Conservation (phyloP, 140 eudicot genomes). For the Ambrosia hybrid region DNA sequence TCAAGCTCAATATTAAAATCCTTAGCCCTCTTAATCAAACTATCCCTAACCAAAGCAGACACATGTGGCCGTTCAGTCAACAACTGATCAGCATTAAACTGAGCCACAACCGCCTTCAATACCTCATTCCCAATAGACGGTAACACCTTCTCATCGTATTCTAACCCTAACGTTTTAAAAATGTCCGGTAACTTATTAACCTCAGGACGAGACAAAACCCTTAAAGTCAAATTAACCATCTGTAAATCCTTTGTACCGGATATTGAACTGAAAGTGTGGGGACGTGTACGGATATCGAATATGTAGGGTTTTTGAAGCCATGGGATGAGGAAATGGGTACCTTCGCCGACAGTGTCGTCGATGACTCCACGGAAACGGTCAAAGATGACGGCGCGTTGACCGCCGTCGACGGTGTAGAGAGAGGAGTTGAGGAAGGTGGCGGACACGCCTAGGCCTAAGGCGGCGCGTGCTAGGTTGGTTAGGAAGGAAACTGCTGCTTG, state of each 20-base stretch:
- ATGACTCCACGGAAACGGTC: constrained; percentile 86
- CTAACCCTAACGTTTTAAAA: constrained; percentile 72
- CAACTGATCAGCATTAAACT: constrained; percentile 89
- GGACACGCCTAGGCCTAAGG: constrained; percentile 66
- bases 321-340: constrained; percentile 76
- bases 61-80: constrained; percentile 80
- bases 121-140: constrained; percentile 88
- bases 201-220: constrained; percentile 80
- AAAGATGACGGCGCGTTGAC: constrained; percentile 86
- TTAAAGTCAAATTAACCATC: constrained; percentile 88
- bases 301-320: constrained; percentile 79
- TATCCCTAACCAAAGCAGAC: constrained; percentile 74
- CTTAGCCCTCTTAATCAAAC: constrained; percentile 70
- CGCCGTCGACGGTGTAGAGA: constrained; percentile 95
- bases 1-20: constrained; percentile 84
- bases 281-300: constrained; percentile 84
- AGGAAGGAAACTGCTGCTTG: constrained; percentile 63
- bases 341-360: constrained; percentile 65
- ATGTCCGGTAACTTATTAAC: constrained; percentile 55
- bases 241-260: constrained; percentile 93
- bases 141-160: constrained; percentile 84
- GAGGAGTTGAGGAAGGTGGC: constrained; percentile 64
- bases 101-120: constrained; percentile 86
- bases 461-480: constrained; percentile 69
- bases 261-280: constrained; percentile 69